phyloP scores from a whole-genome alignment of 2,329 filamentous ascomycete genomes.

The Colletotrichum incanum region DNA sequence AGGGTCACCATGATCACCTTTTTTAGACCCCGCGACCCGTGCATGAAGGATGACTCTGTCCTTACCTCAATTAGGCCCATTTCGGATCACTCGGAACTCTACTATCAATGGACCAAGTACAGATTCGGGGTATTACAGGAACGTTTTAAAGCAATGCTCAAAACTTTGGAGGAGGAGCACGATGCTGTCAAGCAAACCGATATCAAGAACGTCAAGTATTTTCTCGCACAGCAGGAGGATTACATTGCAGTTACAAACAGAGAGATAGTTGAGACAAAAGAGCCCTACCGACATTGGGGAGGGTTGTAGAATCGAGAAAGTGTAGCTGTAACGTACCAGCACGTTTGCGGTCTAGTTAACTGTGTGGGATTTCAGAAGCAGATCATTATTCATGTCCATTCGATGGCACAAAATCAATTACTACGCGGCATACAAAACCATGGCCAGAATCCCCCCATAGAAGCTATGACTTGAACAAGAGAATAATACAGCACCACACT shows the following conservation, averaged over 20 bases:
- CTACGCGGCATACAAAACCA: too few species aligned
- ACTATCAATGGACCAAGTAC: slow-evolving; percentile 74
- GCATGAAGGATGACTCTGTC: slow-evolving; percentile 63
- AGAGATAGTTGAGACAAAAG: slow-evolving; percentile 4
- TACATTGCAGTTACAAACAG: slow-evolving; percentile 9
- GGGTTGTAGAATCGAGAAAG: background rate
- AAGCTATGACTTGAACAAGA: too few species aligned
- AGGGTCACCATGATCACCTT: slow-evolving; percentile 64
- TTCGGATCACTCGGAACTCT: slow-evolving; percentile 69
- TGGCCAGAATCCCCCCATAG: too few species aligned
- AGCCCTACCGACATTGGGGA: background rate
- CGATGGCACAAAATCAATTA: too few species aligned
- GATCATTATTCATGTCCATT: too few species aligned
- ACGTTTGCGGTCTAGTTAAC: too few species aligned
- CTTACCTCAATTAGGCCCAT: slow-evolving; percentile 71
- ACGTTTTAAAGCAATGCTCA: slow-evolving; percentile 52
- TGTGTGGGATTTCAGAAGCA: too few species aligned
- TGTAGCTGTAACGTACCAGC: background rate
- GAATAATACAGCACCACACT: too few species aligned
- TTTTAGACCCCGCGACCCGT: slow-evolving; percentile 58
- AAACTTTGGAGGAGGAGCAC: slow-evolving; percentile 18
- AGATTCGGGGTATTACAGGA: slow-evolving; percentile 75
- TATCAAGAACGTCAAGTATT: background rate
- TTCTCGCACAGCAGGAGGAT: slow-evolving; percentile 4
- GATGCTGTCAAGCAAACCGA: slow-evolving; percentile 6